Evolutionary conservation across 2,329 filamentous ascomycete species (phyloP).

Genomic region (Chaetomium globosum): DNA sequence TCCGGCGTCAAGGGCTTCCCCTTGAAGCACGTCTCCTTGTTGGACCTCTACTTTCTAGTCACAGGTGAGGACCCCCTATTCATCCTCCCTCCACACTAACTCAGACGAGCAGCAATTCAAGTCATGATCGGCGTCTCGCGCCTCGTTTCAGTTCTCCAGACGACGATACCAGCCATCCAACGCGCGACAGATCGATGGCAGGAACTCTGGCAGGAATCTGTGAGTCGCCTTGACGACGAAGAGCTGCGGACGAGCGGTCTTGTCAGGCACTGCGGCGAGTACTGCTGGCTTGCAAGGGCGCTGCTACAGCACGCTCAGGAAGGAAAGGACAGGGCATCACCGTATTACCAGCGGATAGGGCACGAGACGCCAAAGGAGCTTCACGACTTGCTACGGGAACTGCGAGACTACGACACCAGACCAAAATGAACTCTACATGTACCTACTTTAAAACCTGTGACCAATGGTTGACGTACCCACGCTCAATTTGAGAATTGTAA

Average conservation of each 20-base stretch:
- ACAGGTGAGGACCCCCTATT: not conserved
- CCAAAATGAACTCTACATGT: not conserved
- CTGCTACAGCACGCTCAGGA: not conserved
- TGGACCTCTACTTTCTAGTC: constrained; percentile 4
- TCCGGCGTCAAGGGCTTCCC: constrained; percentile 8
- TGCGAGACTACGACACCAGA: not conserved
- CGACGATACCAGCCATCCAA: not conserved
- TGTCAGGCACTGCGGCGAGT: constrained; percentile 17
- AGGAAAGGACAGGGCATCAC: not conserved
- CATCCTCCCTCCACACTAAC: not conserved
- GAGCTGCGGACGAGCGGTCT: constrained; percentile 16
- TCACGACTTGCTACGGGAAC: constrained; percentile 16
- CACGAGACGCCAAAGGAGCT: constrained; percentile 17
- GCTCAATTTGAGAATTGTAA: too few relatives aligned
- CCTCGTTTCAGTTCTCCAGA: constrained; percentile 5
- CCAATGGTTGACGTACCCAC: too few relatives aligned
- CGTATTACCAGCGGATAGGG: constrained; percentile 16
- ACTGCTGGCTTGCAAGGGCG: constrained; percentile 17
- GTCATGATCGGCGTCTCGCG: constrained; percentile 6
- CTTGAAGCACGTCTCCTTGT: not conserved
- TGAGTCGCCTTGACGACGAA: constrained; percentile 5
- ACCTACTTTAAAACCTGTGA: too few relatives aligned
- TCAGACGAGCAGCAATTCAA: not conserved
- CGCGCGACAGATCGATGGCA: constrained; percentile 22
- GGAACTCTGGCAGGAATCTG: constrained; percentile 7